Conservation (phyloP, 306 rosid species). For the Arachis stenosperma region DNA sequence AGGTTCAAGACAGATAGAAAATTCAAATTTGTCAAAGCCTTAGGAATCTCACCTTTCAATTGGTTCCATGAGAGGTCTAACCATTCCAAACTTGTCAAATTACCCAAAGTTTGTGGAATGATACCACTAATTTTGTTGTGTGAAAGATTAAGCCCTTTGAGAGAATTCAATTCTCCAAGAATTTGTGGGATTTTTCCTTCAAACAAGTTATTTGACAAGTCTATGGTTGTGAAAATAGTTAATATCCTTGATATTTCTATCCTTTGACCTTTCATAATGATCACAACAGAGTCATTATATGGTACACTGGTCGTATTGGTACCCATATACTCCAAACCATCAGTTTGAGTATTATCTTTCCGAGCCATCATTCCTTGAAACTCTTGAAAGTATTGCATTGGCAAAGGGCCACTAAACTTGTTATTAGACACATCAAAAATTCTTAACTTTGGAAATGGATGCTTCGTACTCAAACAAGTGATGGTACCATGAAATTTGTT, state of each 20-base stretch:
- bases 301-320: too few species aligned
- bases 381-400: slow-evolving; percentile 21
- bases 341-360: background rate
- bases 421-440: slow-evolving; percentile 1
- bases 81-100: slow-evolving; percentile 41
- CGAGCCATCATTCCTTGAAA: slow-evolving; percentile 42
- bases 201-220: slow-evolving; percentile 49
- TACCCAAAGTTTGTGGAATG: slow-evolving; percentile 40
- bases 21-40: slow-evolving; percentile 32
- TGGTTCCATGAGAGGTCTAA: slow-evolving; percentile 50
- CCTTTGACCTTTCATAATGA: slow-evolving; percentile 17
- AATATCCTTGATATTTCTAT: background rate
- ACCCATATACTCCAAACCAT: slow-evolving; percentile 16
- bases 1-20: slow-evolving; percentile 27
- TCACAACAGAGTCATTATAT: slow-evolving; percentile 27
- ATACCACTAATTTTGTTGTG: slow-evolving; percentile 43
- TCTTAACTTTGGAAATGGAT: slow-evolving; percentile 27
- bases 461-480: background rate
- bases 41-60: slow-evolving; percentile 9
- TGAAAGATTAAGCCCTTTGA: slow-evolving; percentile 44
- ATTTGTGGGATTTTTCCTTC: slow-evolving; percentile 39
- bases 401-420: background rate
- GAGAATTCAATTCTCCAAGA: slow-evolving; percentile 38
- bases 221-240: slow-evolving; percentile 35
- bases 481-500: slow-evolving; percentile 51